These are phyloP conservation scores for Aspergillus tamarii DNA, from an alignment of 2,329 filamentous ascomycete species.

Conservation along the genomic window DNA sequence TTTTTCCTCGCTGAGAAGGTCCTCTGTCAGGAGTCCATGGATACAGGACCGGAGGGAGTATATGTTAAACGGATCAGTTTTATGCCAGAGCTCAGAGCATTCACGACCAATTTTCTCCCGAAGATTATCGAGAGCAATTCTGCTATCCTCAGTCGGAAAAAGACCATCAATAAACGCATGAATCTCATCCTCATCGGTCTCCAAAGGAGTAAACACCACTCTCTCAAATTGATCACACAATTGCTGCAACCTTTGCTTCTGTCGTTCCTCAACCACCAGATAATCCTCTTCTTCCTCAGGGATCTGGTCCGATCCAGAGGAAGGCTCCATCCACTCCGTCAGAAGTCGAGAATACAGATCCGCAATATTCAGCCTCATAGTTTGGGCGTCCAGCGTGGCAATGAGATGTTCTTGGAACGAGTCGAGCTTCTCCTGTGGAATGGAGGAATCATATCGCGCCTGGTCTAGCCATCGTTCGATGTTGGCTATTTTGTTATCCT, in stretches of 20 bases:
- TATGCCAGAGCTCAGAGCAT: constrained; percentile 14
- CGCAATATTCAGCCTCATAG: constrained; percentile 36
- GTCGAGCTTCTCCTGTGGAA: constrained; percentile 35
- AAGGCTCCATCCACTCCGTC: constrained; percentile 44
- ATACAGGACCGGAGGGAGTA: constrained; percentile 38
- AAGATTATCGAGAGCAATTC: constrained; percentile 3
- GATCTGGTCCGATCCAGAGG: background rate
- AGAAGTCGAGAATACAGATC: constrained; percentile 40
- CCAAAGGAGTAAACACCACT: constrained; percentile 42
- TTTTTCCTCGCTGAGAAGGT: constrained; percentile 50
- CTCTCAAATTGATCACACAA: constrained; percentile 45
- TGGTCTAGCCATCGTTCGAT: constrained; percentile 42
- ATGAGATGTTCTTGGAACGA: constrained; percentile 37
- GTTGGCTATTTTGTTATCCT: constrained; percentile 27
- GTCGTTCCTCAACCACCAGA: constrained; percentile 35
- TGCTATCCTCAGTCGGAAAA: constrained; percentile 34
- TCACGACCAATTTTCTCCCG: background rate
- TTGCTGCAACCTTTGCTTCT: constrained; percentile 41
- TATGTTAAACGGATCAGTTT: constrained; percentile 36
- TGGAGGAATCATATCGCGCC: constrained; percentile 41
- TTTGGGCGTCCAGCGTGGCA: constrained; percentile 39
- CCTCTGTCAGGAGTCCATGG: constrained; percentile 44
- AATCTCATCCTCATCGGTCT: constrained; percentile 38
- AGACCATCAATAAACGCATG: constrained; percentile 34
- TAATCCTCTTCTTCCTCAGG: constrained; percentile 31